Evolutionary conservation across 148 eudicot genomes (phyloP).

Genomic region (Pharnaceum exiguum): DNA sequence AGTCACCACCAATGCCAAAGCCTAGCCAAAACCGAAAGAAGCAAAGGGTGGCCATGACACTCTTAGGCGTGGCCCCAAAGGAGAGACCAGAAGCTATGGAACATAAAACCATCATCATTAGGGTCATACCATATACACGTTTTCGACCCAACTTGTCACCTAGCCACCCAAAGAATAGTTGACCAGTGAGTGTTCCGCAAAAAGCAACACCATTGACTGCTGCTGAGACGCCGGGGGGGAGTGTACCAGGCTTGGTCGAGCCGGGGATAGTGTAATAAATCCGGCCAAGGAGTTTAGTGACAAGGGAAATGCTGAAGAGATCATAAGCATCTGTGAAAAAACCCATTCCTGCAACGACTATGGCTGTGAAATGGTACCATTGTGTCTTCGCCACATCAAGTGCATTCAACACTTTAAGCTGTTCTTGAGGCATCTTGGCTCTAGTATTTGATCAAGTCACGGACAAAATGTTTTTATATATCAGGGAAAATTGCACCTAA

Average conservation of each 20-base stretch:
- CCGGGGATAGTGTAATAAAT: constrained; percentile 30
- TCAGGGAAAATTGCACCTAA: constrained; percentile 5
- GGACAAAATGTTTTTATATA: no score
- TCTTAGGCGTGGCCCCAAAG: constrained; percentile 21
- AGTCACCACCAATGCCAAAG: constrained; percentile 64
- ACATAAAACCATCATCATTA: constrained; percentile 41
- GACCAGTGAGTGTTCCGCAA: constrained; percentile 45
- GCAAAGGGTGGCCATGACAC: constrained; percentile 41
- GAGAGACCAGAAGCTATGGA: constrained; percentile 50
- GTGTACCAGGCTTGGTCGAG: constrained; percentile 26
- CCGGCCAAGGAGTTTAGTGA: constrained; percentile 43
- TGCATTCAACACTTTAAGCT: constrained; percentile 41
- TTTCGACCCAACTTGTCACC: constrained; percentile 52
- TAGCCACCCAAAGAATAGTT: constrained; percentile 65
- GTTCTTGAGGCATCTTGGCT: constrained; percentile 18
- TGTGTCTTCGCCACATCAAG: constrained; percentile 49
- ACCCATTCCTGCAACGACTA: constrained; percentile 47
- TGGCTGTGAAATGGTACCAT: constrained; percentile 56
- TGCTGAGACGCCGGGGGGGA: constrained; percentile 40
- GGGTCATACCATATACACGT: constrained; percentile 42
- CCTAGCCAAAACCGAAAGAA: constrained; percentile 63
- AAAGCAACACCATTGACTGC: constrained; percentile 53
- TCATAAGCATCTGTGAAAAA: constrained; percentile 54
- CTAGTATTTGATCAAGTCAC: no score
- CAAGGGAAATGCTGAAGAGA: constrained; percentile 40